Evolutionary conservation across 306 rosid genomes (phyloP), one percentile per base, ranked within the genome.

Genomic region (Inga oerstediana): DNA sequence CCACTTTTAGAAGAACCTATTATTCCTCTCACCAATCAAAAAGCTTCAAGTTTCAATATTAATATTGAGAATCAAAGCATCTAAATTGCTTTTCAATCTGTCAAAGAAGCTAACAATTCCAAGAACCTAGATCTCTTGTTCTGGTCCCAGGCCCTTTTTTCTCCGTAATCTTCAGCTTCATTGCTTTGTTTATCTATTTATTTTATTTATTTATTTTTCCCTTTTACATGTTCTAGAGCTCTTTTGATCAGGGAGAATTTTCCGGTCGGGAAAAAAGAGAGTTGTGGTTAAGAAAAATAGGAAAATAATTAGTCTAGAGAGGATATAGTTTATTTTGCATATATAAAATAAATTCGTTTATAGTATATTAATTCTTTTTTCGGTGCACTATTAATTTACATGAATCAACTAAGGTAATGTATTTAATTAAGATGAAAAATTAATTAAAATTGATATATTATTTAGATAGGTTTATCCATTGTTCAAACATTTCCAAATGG

Each of bases 51-150:
- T 58, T 58, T 58, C 30, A 27, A 27, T 27, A 27, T 32, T 4
- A 58, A 27, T 22, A 27, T 10, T 48, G 14, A 41, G 83, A 80
- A 70, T n/a, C 69, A 54, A 56, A 22, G 46, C 24, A 75, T 66
- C 76, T 62, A 32, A 19, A 37, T 74, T 16, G 76, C 69, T 58
- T 80, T 80, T 19, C 19, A 80, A 72, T 30, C 20, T 58, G 62
- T 10, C 16, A 72, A 72, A 58, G 59, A 44, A 0, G 59, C 64
- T 20, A 71, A 13, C 19, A 30, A 80, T 3, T 8, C 56, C 66
- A 61, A 7, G 67, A 61, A 52, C 30, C 19, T 12, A 58, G 30
- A 17, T 39, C 45, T 64, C 45, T 16, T 46, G 75, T 43, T 70
- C 30, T 73, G 52, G 22, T 10, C 22, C 73, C 67, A 61, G 16